Percentiles rank a stretch among this genome's conserved stretches.
phyloP scores from a whole-genome alignment of 352 stramenopile genomes.

The Pythium dissimile region DNA sequence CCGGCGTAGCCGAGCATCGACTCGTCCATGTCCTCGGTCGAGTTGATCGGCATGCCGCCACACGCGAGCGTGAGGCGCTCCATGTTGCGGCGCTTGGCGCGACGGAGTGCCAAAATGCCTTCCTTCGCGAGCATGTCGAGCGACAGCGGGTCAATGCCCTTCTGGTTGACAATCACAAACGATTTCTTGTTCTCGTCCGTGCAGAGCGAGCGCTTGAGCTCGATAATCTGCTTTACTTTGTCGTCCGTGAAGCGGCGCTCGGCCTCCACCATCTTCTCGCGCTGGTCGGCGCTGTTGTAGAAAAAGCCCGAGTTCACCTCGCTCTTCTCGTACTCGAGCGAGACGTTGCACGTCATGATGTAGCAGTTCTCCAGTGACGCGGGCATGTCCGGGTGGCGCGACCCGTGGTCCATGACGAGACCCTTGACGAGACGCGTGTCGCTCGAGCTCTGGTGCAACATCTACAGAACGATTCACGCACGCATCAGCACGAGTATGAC shows the following conservation, averaged over 20 bases:
- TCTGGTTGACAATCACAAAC: conserved; percentile 99
- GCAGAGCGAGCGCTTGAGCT: conserved; percentile 98
- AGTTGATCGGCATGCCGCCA: conserved; percentile 98
- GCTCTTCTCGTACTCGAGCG: conserved; percentile 99
- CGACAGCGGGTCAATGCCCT: conserved; percentile 98
- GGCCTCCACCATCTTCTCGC: conserved; percentile 96
- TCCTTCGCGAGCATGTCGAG: conserved; percentile 99
- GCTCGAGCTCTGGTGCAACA: conserved; percentile 95
- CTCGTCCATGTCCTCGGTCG: conserved; percentile 96
- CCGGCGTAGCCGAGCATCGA: conserved; percentile 96
- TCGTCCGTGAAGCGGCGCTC: conserved; percentile 96
- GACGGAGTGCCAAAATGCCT: conserved; percentile 96
- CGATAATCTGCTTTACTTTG: conserved; percentile 96
- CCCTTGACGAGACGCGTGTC: conserved; percentile 94
- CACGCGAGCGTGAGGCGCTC: conserved; percentile 98
- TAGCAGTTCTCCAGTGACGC: conserved; percentile 95
- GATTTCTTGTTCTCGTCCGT: conserved; percentile 94
- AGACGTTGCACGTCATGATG: conserved; percentile 99
- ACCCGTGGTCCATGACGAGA: conserved; percentile 98
- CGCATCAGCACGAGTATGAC: background rate
- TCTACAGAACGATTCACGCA: conserved; percentile 39
- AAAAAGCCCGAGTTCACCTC: conserved; percentile 98
- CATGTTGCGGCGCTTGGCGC: conserved; percentile 99
- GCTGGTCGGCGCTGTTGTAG: conserved; percentile 98
- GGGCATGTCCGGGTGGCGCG: conserved; percentile 99